Evolutionary conservation across 1,284 basidiomycete genomes (phyloP), one percentile per base, ranked within the genome.

Genomic region (Moesziomyces sp.): DNA sequence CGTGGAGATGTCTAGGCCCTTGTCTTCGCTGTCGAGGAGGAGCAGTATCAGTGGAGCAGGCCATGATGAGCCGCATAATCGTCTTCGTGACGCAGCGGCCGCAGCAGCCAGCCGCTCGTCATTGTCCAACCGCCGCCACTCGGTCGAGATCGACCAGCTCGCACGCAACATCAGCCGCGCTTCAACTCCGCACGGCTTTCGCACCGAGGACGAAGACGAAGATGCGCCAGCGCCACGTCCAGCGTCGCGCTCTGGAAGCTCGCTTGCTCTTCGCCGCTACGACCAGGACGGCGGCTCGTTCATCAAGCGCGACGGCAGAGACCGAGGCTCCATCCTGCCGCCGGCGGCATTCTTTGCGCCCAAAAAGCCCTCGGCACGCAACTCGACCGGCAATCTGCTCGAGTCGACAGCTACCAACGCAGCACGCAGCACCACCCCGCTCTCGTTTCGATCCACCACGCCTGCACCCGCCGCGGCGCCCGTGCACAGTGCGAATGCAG

Each of bases 261-360:
- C 66, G 19, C 52, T 56, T 0, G 56, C 66, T 3, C 30, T 69
- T 19, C 53, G 63, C 21, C 46, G 43, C 42, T 59, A 71, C 46
- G 61, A 57, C 5, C 50, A 62, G 19, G 59, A 58, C 40, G 50
- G 43, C 5, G 58, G 50, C 3, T 65, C 63, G 7, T 73, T 73
- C 51, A 65, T 69, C 59, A 64, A 65, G 24, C 52, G 59, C 2
- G 71, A 65, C 28, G 47, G 52, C 5, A 58, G 46, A 9, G 63
- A 76, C 16, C 50, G 54, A 4, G 57, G 63, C 7, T 68, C 77
- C 21, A 79, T 79, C 35, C 40, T 79, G 46, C 77, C 77, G 3
- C 72, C 77, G 7, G 75, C 77, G 10, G 77, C 50, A 16, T 79
- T 79, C 51, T 76, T 79, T 65, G 62, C 66, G 2, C 77, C 77